Base-by-base conservation (phyloP, 345 rosid genomes). In the Schrenkiella parvula region DNA sequence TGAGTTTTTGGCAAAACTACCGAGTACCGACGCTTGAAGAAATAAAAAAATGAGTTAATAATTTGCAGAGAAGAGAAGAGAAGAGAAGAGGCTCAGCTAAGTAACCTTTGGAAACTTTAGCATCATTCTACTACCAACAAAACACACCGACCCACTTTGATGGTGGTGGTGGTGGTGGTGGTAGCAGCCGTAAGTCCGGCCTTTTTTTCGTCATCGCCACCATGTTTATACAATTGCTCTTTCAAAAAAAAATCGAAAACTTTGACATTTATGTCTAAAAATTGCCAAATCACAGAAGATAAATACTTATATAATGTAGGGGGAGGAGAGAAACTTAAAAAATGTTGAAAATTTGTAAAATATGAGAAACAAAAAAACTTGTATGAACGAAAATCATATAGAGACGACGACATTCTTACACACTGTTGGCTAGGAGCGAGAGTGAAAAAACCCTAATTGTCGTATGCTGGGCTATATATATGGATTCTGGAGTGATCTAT, bases 141-240 rank as follows among this genome's bases (percentile, higher is more conserved):
- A 23, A 38, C n/a, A 34, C 2, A 9, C 39, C 14, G 35, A 42
- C 70, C 26, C 26, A 65, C 55, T 23, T 29, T 3, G 4, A 13
- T 17, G n/a, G 11, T 47, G 72, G 63, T 23, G 14, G 56, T 3
- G 4, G 10, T 17, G n/a, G 11, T 47, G 72, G 63, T 23, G 14
- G 56, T 68, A 68, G 79, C 69, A 75, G 79, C 73, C 69, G 79
- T 75, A 68, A 75, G 79, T 75, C 73, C 79, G 79, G 79, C 69
- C 79, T 75, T 75, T 75, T 74, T 75, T 60, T 75, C 79, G 68
- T 75, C 79, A 75, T 51, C 73, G 79, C 73, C 79, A 23, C 73
- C 25, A 18, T 38, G 8, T 32, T 59, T 38, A 12, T 14, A 11
- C 28, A 25, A 18, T 18, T n/a, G 41, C 14, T 39, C 1, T 4